Percentiles rank a stretch among this genome's conserved stretches.
Evolutionary conservation across 306 rosid genomes (phyloP).

Genomic region (Medicago ruthenica): DNA sequence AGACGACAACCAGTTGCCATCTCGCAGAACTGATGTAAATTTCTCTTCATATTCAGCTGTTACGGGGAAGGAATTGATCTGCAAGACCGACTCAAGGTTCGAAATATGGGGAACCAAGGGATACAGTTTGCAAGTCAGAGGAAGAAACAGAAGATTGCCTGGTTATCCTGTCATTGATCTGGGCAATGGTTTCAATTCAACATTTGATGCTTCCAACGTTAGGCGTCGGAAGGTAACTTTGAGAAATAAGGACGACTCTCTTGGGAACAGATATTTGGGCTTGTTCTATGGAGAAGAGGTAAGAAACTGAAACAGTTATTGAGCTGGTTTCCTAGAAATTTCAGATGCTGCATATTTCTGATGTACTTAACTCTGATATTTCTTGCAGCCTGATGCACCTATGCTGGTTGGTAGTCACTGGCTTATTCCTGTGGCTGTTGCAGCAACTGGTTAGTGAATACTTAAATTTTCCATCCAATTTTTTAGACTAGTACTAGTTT

Average conservation of each 20-base stretch:
- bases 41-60: conserved; percentile 85
- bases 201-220: conserved; percentile 41
- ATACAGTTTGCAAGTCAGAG: conserved; percentile 72
- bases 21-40: conserved; percentile 91
- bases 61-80: conserved; percentile 75
- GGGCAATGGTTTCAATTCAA: conserved; percentile 69
- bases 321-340: neutral
- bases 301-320: conserved; percentile 41
- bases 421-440: conserved; percentile 76
- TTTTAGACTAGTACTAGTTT: neutral
- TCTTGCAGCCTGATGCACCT: conserved; percentile 79
- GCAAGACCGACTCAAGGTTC: conserved; percentile 75
- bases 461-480: conserved; percentile 20
- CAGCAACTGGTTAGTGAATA: conserved; percentile 69
- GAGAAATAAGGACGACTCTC: conserved; percentile 50
- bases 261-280: conserved; percentile 73
- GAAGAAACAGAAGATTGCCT: conserved; percentile 89
- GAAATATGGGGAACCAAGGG: conserved; percentile 96
- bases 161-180: conserved; percentile 73
- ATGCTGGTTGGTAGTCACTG: conserved; percentile 72
- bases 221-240: conserved; percentile 40
- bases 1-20: conserved; percentile 80
- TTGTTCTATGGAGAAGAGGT: conserved; percentile 87
- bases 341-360: conserved; percentile 37
- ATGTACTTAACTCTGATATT: conserved; percentile 38